Percentiles rank a stretch among this genome's conserved stretches.
phyloP scores from a whole-genome alignment of 768 basidiomycete genomes.

The Lentinula guzmanii region DNA sequence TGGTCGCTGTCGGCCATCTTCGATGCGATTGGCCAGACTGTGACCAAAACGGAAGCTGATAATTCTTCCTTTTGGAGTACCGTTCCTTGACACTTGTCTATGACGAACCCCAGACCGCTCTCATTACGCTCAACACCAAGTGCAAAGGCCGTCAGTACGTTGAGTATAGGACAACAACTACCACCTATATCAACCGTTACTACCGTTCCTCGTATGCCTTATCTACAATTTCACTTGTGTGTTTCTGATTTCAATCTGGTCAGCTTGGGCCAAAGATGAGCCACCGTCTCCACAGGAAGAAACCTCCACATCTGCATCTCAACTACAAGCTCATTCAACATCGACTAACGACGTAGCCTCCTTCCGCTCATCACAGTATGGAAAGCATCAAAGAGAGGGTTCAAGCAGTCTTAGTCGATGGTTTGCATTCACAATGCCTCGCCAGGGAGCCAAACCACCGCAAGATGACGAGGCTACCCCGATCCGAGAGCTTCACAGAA shows the following conservation, averaged over 20 bases:
- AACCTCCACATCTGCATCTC: slow-evolving; percentile 18
- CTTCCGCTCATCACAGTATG: slow-evolving; percentile 20
- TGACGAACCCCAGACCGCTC: slow-evolving; percentile 25
- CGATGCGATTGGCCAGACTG: background rate
- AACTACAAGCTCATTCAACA: slow-evolving; percentile 25
- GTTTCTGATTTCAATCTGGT: slow-evolving; percentile 1
- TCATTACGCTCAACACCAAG: slow-evolving; percentile 29
- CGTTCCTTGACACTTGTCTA: background rate
- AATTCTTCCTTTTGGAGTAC: background rate
- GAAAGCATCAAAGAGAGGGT: slow-evolving; percentile 12
- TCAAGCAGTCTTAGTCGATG: slow-evolving; percentile 48
- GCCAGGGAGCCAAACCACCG: slow-evolving; percentile 24
- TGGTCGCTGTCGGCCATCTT: background rate
- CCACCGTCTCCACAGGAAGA: slow-evolving; percentile 66
- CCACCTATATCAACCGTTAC: slow-evolving; percentile 52
- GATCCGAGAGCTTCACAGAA: slow-evolving; percentile 23
- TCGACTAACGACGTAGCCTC: slow-evolving; percentile 51
- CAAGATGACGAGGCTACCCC: background rate
- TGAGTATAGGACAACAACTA: slow-evolving; percentile 15
- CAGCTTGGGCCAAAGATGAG: slow-evolving; percentile 84
- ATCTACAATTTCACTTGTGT: background rate
- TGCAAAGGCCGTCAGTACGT: slow-evolving; percentile 26
- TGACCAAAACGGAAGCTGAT: background rate
- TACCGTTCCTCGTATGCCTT: slow-evolving; percentile 61
- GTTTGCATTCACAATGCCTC: slow-evolving; percentile 70